These are phyloP conservation scores for Drosera capensis DNA, from an alignment of 148 eudicot genomes.

Conservation along the genomic window DNA sequence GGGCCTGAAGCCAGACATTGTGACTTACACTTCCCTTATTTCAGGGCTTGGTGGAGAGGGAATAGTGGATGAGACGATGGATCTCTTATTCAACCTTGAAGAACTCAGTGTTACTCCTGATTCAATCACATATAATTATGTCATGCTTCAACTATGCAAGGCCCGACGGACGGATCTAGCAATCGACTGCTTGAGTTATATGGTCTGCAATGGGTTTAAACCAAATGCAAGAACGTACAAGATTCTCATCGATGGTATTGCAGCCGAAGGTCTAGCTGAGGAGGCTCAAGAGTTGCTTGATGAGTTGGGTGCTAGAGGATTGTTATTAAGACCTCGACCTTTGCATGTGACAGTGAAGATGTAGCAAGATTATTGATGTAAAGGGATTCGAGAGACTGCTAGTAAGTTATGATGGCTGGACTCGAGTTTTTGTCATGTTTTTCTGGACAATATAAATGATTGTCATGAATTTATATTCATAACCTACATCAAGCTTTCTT, in stretches of 20 bases:
- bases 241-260: slow-evolving; percentile 41
- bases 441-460: too few relatives aligned
- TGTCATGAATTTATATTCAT: too few relatives aligned
- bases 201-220: slow-evolving; percentile 44
- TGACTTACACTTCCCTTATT: slow-evolving; percentile 35
- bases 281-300: slow-evolving; percentile 40
- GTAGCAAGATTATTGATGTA: slow-evolving; percentile 11
- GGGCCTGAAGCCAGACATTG: slow-evolving; percentile 41
- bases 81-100: slow-evolving; percentile 31
- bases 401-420: too few relatives aligned
- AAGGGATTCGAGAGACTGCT: too few relatives aligned
- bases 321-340: slow-evolving; percentile 42
- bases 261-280: slow-evolving; percentile 35
- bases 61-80: slow-evolving; percentile 37
- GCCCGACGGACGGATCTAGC: slow-evolving; percentile 39
- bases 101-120: slow-evolving; percentile 38
- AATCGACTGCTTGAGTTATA: slow-evolving; percentile 37
- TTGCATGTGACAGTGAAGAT: slow-evolving; percentile 31
- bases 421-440: too few relatives aligned
- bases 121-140: slow-evolving; percentile 33
- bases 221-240: slow-evolving; percentile 48
- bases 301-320: slow-evolving; percentile 32
- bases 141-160: slow-evolving; percentile 52
- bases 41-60: slow-evolving; percentile 51
- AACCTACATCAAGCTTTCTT: too few relatives aligned